A percentile compares a stretch with the other conserved stretches of the same genome.
Evolutionary conservation across 1,139 yeast species (phyloP).

Genomic region (Lodderomyces parapsilosis): DNA sequence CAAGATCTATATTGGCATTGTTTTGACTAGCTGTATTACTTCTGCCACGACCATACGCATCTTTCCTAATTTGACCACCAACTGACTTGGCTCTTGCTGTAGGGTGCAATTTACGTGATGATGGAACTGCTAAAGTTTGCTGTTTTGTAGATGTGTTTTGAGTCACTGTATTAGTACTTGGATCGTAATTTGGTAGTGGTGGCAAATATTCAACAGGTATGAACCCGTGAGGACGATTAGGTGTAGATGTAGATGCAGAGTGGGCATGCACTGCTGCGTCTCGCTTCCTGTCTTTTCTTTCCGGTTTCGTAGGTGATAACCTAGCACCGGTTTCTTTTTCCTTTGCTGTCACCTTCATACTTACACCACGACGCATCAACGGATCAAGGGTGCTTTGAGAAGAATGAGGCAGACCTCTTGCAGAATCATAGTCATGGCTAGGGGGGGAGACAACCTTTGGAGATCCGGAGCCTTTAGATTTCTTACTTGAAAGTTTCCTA

Average conservation of each 20-base stretch:
- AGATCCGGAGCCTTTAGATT: constrained; percentile 17
- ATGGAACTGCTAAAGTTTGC: constrained; percentile 4
- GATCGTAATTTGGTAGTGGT: constrained; percentile 46
- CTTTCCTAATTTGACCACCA: constrained; percentile 72
- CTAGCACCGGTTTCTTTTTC: constrained; percentile 37
- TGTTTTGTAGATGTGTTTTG: constrained; percentile 11
- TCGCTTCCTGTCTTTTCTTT: constrained; percentile 4
- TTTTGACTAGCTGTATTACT: constrained; percentile 21
- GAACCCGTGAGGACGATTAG: constrained; percentile 38
- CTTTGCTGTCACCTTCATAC: constrained; percentile 61
- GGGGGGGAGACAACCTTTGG: constrained; percentile 13
- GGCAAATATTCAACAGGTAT: constrained; percentile 49
- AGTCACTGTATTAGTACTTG: constrained; percentile 26
- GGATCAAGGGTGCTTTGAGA: constrained; percentile 32
- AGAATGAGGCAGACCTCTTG: constrained; percentile 8
- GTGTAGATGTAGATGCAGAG: constrained; percentile 30
- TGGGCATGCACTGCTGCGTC: constrained; percentile 22
- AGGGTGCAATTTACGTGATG: constrained; percentile 53
- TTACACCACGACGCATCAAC: constrained; percentile 60
- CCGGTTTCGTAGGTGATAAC: constrained; percentile 10
- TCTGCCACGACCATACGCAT: constrained; percentile 38
- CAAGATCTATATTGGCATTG: constrained; percentile 38
- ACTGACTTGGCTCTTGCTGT: constrained; percentile 88
- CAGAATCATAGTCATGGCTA: constrained; percentile 11
- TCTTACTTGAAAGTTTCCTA: constrained; percentile 40